These are phyloP conservation scores for Protostelium mycophagum DNA, from an alignment of 78 protist genomes.

Conservation along the genomic window DNA sequence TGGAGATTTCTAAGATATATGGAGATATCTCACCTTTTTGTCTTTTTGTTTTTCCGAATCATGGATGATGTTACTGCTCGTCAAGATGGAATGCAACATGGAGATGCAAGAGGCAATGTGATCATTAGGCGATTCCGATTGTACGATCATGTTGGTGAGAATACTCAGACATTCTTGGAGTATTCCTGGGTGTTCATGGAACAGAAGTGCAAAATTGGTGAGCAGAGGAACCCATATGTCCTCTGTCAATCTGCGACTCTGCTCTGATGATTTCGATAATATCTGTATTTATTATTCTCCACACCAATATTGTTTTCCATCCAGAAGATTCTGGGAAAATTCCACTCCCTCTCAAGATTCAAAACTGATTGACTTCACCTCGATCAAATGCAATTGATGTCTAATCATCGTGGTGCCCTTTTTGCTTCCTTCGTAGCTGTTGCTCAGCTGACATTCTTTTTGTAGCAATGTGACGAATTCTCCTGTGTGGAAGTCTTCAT, in stretches of 20 bases:
- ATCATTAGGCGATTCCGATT: background rate
- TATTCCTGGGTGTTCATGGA: background rate
- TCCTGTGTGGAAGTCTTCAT: background rate
- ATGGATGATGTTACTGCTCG: too few relatives aligned
- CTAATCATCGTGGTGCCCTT: background rate
- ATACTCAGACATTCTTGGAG: background rate
- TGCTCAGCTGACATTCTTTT: background rate
- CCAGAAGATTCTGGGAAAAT: too few relatives aligned
- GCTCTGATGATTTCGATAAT: background rate
- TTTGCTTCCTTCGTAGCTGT: background rate
- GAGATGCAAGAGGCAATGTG: background rate
- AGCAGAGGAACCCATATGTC: background rate
- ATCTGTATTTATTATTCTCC: background rate
- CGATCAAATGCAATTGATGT: background rate
- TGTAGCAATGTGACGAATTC: background rate
- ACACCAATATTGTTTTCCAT: too few relatives aligned
- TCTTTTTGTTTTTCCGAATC: too few relatives aligned
- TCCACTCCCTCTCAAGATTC: too few relatives aligned
- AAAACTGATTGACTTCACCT: background rate
- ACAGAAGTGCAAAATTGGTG: background rate
- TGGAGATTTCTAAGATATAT: too few relatives aligned
- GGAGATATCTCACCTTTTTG: too few relatives aligned
- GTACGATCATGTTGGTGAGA: background rate
- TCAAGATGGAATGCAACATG: background rate
- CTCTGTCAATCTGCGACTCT: background rate